Evolutionary conservation across 352 stramenopile genomes (phyloP).

Genomic region (Globisporangium nunn): DNA sequence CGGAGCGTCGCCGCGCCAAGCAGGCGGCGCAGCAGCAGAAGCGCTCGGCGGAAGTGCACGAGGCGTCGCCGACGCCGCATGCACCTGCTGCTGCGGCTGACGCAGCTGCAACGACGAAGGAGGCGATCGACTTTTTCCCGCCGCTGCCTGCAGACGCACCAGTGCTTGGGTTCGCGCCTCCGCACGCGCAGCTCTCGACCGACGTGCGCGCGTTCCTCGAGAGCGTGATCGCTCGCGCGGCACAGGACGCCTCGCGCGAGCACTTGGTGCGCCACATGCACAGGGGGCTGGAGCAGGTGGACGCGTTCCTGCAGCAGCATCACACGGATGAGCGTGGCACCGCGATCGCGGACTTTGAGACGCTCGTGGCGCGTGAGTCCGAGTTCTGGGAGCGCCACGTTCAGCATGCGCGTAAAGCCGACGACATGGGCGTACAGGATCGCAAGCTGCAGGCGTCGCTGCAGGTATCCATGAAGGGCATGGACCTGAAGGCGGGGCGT

Average conservation of each 20-base stretch:
- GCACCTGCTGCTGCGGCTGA: not conserved
- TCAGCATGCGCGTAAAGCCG: constrained; percentile 14
- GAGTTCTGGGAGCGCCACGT: constrained; percentile 41
- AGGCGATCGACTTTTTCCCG: constrained; percentile 1
- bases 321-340: constrained; percentile 17
- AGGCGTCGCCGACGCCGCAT: no score
- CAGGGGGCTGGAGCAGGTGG: constrained; percentile 39
- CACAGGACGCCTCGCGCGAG: constrained; percentile 7
- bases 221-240: constrained; percentile 13
- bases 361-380: constrained; percentile 27
- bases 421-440: constrained; percentile 35
- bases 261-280: constrained; percentile 35
- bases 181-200: constrained; percentile 27
- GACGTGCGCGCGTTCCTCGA: constrained; percentile 30
- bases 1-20: not conserved
- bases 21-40: not conserved
- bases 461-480: constrained; percentile 19
- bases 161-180: constrained; percentile 30
- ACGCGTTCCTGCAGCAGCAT: constrained; percentile 35
- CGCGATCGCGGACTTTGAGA: constrained; percentile 20
- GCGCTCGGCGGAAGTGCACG: no score
- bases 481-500: constrained; percentile 62
- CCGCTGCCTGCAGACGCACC: not conserved
- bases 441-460: constrained; percentile 33
- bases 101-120: not conserved